These are phyloP conservation scores for Zalaria sp. DNA, from an alignment of 2,329 filamentous ascomycete species.

Conservation along the genomic window DNA sequence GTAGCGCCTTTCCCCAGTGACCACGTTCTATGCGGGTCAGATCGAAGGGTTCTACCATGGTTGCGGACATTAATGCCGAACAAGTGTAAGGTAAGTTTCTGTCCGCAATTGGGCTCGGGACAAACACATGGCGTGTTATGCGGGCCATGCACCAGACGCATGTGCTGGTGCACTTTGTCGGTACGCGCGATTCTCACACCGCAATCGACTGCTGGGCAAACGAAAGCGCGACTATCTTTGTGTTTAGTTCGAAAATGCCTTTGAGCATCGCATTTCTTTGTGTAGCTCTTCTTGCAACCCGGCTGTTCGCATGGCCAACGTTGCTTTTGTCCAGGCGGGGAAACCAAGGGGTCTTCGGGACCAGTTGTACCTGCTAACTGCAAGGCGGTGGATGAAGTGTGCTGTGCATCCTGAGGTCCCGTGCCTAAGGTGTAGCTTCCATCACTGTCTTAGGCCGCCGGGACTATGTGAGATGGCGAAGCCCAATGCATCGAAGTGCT, in stretches of 20 bases:
- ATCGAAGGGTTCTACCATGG: too few relatives aligned
- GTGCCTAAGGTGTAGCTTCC: too few relatives aligned
- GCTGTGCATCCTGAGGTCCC: too few relatives aligned
- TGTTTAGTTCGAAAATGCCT: background rate
- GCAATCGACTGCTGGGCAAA: background rate
- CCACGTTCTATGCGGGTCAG: too few relatives aligned
- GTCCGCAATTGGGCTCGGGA: background rate
- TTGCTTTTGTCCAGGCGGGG: too few relatives aligned
- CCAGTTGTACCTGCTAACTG: too few relatives aligned
- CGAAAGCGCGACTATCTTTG: background rate
- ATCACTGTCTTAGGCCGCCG: too few relatives aligned
- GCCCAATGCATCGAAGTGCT: too few relatives aligned
- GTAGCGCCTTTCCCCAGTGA: too few relatives aligned
- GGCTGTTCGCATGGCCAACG: background rate
- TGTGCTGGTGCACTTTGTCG: background rate
- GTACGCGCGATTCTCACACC: background rate
- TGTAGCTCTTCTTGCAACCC: background rate
- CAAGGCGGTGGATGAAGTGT: too few relatives aligned
- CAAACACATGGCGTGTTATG: background rate
- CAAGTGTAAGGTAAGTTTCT: background rate
- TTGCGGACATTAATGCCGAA: background rate
- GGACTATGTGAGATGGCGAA: too few relatives aligned
- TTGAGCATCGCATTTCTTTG: background rate
- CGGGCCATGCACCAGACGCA: background rate
- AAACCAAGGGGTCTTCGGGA: too few relatives aligned